Evolutionary conservation across 202 grass and related monocot genomes (phyloP).

Genomic region (Cymbopogon flexuosus): DNA sequence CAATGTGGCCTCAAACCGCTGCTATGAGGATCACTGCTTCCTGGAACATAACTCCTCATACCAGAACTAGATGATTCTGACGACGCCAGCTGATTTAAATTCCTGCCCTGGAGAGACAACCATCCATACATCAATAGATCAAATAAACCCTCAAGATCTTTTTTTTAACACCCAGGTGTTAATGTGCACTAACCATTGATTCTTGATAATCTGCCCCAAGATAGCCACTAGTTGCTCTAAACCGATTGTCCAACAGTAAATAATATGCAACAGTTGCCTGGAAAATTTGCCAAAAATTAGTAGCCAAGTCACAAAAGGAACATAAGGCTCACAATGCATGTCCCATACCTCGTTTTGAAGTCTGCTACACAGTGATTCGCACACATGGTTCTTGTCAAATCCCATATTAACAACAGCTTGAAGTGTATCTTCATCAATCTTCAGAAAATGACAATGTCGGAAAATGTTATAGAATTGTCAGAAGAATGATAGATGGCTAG

Average conservation of each 20-base stretch:
- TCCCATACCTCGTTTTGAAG: slow-evolving; percentile 78
- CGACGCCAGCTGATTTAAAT: slow-evolving; percentile 24
- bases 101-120: slow-evolving; percentile 40
- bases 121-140: slow-evolving; percentile 12
- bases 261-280: slow-evolving; percentile 95
- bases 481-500: not conserved
- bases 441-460: slow-evolving; percentile 36
- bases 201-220: slow-evolving; percentile 79
- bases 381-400: slow-evolving; percentile 74
- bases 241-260: slow-evolving; percentile 87
- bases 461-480: slow-evolving; percentile 27
- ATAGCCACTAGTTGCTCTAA: slow-evolving; percentile 72
- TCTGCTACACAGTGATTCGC: slow-evolving; percentile 71
- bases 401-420: slow-evolving; percentile 68
- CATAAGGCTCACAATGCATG: slow-evolving; percentile 15
- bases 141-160: slow-evolving; percentile 9
- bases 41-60: slow-evolving; percentile 39
- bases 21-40: slow-evolving; percentile 52
- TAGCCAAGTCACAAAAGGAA: slow-evolving; percentile 16
- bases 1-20: slow-evolving; percentile 42
- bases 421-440: slow-evolving; percentile 95
- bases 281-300: slow-evolving; percentile 28
- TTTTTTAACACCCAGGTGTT: not conserved
- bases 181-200: slow-evolving; percentile 52
- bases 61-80: slow-evolving; percentile 36